Base-by-base conservation (phyloP, 371 early-diverging fungal genomes). In the Syncephalastrum monosporum region DNA sequence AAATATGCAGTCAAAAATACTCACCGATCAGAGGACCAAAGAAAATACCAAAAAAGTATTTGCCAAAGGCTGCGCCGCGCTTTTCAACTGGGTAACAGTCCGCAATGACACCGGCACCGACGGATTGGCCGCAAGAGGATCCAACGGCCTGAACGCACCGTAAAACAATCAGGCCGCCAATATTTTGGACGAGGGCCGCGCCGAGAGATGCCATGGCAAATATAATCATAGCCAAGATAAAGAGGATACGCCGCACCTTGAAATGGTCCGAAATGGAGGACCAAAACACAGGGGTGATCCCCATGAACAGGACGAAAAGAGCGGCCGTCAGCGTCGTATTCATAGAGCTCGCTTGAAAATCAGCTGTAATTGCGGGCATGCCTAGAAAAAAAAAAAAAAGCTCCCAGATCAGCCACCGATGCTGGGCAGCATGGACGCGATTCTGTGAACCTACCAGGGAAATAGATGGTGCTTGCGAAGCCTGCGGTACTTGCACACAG, bases 71-170 rank as follows among this genome's bases (percentile, higher is more conserved):
- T 38, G 66, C 56, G 17, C 73, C 69, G 41, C 73, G 63, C 57
- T 59, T 21, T 29, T 66, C 63, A 29, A 69, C 47, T 5, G 63
- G 61, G 45, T 65, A 72, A 41, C 61, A 66, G 27, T 72, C 73
- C 13, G 50, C 47, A 49, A 56, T 53, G 3, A 44, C 56, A 15
- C 60, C 60, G 17, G 53, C 48, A 42, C 60, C 60, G 14, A 53
- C 48, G 5, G 82, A 68, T 53, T 82, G 75, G 19, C 81, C 84
- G 29, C 85, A 85, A 4, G 84, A 82, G 3, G 87, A 71, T 5
- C 91, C 91, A 17, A 78, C 61, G 16, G 89, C 71, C 66, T 92
- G 93, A 38, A 92, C 56, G n/a, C 84, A 69, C 4, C 93, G 86
- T 41, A 89, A 75, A 0, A 76, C 74, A 29, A 89, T 77, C 12